Percentiles rank a stretch among this genome's conserved stretches.
phyloP scores from a whole-genome alignment of 2,329 filamentous ascomycete species.

The Penicillium psychrosexuale region DNA sequence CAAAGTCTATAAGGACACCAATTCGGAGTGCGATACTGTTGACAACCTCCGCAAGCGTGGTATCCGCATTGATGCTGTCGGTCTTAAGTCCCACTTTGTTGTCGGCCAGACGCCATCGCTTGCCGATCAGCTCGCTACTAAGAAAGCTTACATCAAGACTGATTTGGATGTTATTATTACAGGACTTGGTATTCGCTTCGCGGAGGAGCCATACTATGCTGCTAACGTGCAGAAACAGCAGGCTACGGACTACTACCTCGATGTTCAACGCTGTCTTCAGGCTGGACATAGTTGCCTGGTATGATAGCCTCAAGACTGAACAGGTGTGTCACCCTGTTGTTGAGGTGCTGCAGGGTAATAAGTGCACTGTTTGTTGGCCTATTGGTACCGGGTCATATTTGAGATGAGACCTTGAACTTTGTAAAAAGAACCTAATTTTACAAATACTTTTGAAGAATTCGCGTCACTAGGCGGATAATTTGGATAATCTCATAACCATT shows the following conservation, averaged over 20 bases:
- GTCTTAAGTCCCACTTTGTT: conserved; percentile 48
- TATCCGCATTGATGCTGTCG: conserved; percentile 46
- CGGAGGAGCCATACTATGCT: conserved; percentile 17
- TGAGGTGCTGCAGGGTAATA: conserved; percentile 20
- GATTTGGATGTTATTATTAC: conserved; percentile 39
- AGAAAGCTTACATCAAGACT: conserved; percentile 34
- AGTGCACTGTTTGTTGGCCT: conserved; percentile 21
- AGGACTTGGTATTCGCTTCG: conserved; percentile 47
- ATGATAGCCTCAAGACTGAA: conserved; percentile 44
- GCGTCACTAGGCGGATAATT: no score
- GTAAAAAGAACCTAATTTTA: neutral
- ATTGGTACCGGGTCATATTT: neutral
- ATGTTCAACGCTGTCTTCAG: conserved; percentile 21
- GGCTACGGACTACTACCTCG: conserved; percentile 25
- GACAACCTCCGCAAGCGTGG: conserved; percentile 30
- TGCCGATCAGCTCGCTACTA: conserved; percentile 35
- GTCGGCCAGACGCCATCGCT: conserved; percentile 39
- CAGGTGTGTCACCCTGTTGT: conserved; percentile 35
- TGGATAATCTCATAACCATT: neutral
- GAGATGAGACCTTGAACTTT: neutral
- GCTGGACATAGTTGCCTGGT: conserved; percentile 21
- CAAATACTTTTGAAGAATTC: neutral
- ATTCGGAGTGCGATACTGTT: conserved; percentile 9
- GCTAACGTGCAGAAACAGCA: conserved; percentile 21
- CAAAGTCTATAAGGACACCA: no score